Evolutionary conservation across 257 asterid genomes (phyloP).

Genomic region (Scutellaria galericulata): DNA sequence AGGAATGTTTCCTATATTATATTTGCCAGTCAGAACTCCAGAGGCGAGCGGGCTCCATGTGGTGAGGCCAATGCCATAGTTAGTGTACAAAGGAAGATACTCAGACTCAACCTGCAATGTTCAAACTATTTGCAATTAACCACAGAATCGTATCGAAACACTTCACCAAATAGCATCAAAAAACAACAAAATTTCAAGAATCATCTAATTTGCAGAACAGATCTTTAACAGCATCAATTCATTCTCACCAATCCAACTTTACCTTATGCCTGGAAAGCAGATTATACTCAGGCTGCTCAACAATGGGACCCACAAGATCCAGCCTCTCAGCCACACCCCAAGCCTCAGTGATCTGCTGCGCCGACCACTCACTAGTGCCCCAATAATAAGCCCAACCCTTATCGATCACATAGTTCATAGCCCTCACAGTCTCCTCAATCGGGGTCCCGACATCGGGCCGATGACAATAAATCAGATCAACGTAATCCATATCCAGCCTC

Average conservation of each 20-base stretch:
- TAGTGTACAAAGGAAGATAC: conserved; percentile 76
- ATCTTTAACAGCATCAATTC: conserved; percentile 11
- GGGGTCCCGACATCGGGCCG: conserved; percentile 85
- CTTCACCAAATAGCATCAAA: conserved; percentile 11
- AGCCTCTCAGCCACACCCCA: conserved; percentile 85
- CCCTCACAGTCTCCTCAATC: conserved; percentile 95
- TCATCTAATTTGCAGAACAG: conserved; percentile 6
- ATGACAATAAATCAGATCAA: conserved; percentile 80
- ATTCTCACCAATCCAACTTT: background rate
- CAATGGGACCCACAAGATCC: conserved; percentile 93
- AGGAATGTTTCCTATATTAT: conserved; percentile 67
- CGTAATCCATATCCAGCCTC: conserved; percentile 91
- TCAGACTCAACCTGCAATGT: conserved; percentile 84
- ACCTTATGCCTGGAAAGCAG: conserved; percentile 88
- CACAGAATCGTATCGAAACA: background rate
- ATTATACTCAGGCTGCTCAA: conserved; percentile 98
- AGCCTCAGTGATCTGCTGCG: conserved; percentile 99
- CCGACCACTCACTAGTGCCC: conserved; percentile 99
- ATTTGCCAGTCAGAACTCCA: conserved; percentile 94
- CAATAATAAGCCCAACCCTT: conserved; percentile 97
- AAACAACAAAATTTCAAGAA: conserved; percentile 9
- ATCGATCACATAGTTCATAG: conserved; percentile 94
- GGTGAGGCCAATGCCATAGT: conserved; percentile 92
- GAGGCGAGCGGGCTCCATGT: conserved; percentile 99
- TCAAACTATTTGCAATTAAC: background rate